Evolutionary conservation across 2,329 filamentous ascomycete genomes (phyloP), one percentile per base, ranked within the genome.

Genomic region (Septoria petroselini): DNA sequence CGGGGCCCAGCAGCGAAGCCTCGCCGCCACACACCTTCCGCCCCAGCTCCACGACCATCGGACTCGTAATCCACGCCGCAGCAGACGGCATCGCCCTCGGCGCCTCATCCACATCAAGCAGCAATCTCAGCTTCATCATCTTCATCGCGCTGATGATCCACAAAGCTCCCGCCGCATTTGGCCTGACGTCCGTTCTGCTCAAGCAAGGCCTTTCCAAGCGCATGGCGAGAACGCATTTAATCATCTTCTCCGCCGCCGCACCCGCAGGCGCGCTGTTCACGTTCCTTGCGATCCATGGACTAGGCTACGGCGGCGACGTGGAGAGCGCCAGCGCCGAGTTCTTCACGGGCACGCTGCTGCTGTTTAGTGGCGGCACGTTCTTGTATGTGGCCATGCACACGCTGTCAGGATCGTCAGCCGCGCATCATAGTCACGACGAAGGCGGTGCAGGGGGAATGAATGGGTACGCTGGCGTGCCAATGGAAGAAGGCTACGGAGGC

Each of bases 311-410:
- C 71, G 75, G 67, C 54, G 69, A 73, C 2, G 71, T 75, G 33
- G 80, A 84, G 43, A 78, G 82, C 25, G 50, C 57, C 40, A 76
- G 77, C 15, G 82, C 87, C 49, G 81, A 84, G 61, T 96, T 89
- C 83, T 91, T 88, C 75, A 97, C 91, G 0, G 93, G 93, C 18
- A 88, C 95, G 76, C 73, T 97, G 35, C 74, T 98, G 7, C 74
- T 97, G n/a, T 98, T 98, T 67, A 95, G 89, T 0, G 93, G 86
- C 0, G 93, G 93, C 12, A 98, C 93, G 0, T 98, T 98, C 66
- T 71, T 98, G 85, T 96, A 97, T 65, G 93, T 98, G 35, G 93
- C 93, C 1, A 96, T 97, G 91, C 93, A 98, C 66, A 90, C 91
- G 1, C 95, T 97, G 89, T 88, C 94, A 66, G 91, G 95, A n/a